Base-by-base conservation (phyloP, 1,284 basidiomycete species). In the Pyrrhoderma noxium region DNA sequence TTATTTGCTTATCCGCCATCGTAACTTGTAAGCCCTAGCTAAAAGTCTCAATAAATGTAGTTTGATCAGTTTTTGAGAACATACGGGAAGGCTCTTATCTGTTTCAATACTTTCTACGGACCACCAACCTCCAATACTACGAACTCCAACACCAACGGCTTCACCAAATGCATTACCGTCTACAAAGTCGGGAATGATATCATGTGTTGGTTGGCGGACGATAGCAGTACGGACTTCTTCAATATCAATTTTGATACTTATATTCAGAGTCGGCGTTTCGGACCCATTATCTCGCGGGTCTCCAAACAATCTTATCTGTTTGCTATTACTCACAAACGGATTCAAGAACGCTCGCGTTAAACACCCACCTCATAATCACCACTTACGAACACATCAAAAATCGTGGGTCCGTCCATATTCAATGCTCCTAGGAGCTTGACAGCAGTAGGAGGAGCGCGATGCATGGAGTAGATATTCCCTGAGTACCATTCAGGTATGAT, bases 261-360 rank as follows among this genome's bases (percentile, higher is more conserved):
- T 65, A 68, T 52, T 50, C 9, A 84, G 70, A 9, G 72, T 67
- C 0, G 86, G 83, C 8, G 68, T 56, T 1, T 72, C 65, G 13
- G 63, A 68, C 3, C 65, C 65, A 23, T 65, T 59, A 14, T 63
- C 64, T 36, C 60, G 64, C 1, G 87, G 85, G 60, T 87, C 85
- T 8, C 87, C 88, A 60, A 90, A 90, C 16, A 90, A 70, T 52
- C 87, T 70, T 53, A 90, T 88, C 85, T 89, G 57, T 23, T 9
- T 46, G 34, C 50, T 31, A 36, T 31, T 31, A 31, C 5, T 31
- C 27, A 5, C 27, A n/a, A n/a, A n/a, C n/a, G n/a, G n/a, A n/a
- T n/a, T 31, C 27, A 31, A 31, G 27, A 5, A 31, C 45, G 27
- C n/a, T 47, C 44, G 31, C 53, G 27, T 45, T 8, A 56, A 58